phyloP scores from a whole-genome alignment of 495 filamentous ascomycete genomes.

The Trichoderma orchidacearum region DNA sequence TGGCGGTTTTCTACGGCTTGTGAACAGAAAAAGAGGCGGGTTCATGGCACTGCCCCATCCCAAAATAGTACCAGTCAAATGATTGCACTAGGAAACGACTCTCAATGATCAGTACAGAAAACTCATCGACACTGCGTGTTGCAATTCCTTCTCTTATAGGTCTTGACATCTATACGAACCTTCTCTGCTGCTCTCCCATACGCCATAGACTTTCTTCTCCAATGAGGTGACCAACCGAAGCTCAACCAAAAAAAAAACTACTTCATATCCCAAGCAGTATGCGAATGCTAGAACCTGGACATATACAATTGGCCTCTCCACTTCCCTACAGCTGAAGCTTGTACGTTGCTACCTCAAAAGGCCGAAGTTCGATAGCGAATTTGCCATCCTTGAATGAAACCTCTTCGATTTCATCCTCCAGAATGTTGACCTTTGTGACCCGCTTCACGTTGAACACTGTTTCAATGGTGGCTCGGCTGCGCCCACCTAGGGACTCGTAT shows the following conservation, averaged over 20 bases:
- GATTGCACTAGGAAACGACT: too few relatives aligned
- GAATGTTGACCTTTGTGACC: conserved; percentile 66
- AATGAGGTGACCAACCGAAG: too few relatives aligned
- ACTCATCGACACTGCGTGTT: too few relatives aligned
- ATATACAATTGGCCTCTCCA: not conserved
- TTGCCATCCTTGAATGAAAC: conserved; percentile 32
- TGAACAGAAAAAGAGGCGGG: too few relatives aligned
- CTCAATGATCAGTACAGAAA: too few relatives aligned
- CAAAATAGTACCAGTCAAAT: too few relatives aligned
- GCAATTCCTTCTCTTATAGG: too few relatives aligned
- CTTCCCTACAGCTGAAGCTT: conserved; percentile 49
- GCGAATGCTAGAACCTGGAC: not conserved
- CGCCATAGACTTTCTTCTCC: too few relatives aligned
- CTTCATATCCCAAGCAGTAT: not conserved
- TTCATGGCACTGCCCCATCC: too few relatives aligned
- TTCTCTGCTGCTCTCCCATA: too few relatives aligned
- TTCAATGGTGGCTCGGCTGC: conserved; percentile 49
- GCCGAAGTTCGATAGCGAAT: conserved; percentile 53
- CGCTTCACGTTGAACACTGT: conserved; percentile 56
- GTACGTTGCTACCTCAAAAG: conserved; percentile 86
- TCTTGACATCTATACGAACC: too few relatives aligned
- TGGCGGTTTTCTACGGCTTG: too few relatives aligned
- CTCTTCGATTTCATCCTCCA: conserved; percentile 59
- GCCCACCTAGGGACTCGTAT: conserved; percentile 87
- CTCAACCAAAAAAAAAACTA: not conserved